Conservation (phyloP, 805 yeast species). For the Yamadazyma endophytica region DNA sequence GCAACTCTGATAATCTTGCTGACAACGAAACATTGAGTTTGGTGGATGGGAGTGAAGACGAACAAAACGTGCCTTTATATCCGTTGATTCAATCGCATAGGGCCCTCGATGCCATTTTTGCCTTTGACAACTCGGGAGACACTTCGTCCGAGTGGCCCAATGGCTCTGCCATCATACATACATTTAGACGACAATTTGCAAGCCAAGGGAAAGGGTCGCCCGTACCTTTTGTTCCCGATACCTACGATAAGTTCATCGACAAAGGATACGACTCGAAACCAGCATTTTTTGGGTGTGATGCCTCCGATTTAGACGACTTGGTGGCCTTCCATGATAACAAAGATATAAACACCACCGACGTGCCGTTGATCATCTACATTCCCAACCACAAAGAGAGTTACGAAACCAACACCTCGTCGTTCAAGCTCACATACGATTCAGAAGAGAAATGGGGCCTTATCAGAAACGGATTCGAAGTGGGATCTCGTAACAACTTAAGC, state of each 20-base stretch:
- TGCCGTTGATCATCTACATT: slow-evolving; percentile 68
- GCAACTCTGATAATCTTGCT: slow-evolving; percentile 14
- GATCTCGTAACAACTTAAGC: slow-evolving; percentile 62
- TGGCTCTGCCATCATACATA: slow-evolving; percentile 34
- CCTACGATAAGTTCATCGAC: slow-evolving; percentile 50
- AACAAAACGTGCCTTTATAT: slow-evolving; percentile 37
- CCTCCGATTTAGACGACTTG: slow-evolving; percentile 55
- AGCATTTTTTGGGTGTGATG: slow-evolving; percentile 79
- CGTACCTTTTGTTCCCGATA: slow-evolving; percentile 79
- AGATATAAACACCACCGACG: slow-evolving; percentile 20
- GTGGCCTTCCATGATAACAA: slow-evolving; percentile 17
- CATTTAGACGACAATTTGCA: slow-evolving; percentile 31
- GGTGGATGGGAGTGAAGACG: slow-evolving; percentile 43
- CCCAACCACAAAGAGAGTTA: slow-evolving; percentile 69
- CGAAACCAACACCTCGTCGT: slow-evolving; percentile 69
- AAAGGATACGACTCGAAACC: slow-evolving; percentile 63
- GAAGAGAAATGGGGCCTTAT: slow-evolving; percentile 58
- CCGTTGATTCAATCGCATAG: slow-evolving; percentile 37
- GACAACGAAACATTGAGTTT: slow-evolving; percentile 27
- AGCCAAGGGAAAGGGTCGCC: slow-evolving; percentile 54
- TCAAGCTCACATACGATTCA: slow-evolving; percentile 56
- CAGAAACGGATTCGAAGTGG: slow-evolving; percentile 70
- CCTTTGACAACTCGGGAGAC: slow-evolving; percentile 40
- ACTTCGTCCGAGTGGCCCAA: slow-evolving; percentile 39
- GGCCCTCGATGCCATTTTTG: slow-evolving; percentile 37